A percentile compares a stretch with the other conserved stretches of the same genome.
These are phyloP conservation scores for Eutrema heterophyllum DNA, from an alignment of 345 rosid species.

Conservation along the genomic window DNA sequence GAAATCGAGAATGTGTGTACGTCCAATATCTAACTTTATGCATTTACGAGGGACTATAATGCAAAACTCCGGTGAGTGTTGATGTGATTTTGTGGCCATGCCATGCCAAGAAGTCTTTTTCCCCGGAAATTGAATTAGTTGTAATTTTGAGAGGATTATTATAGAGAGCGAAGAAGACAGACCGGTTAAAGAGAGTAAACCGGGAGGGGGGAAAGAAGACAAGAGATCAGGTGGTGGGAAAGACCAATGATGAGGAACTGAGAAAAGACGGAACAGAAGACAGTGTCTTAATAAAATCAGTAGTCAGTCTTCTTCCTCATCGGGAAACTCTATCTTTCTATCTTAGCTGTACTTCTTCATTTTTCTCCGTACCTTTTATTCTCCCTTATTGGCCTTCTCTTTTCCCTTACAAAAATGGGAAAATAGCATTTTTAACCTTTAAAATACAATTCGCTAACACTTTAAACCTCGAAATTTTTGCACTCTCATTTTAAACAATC, in stretches of 20 bases:
- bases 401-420: neutral
- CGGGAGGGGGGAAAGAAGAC: constrained; percentile 15
- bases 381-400: constrained; percentile 9
- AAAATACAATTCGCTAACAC: no score
- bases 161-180: neutral
- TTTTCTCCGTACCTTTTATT: constrained; percentile 34
- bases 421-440: no score
- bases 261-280: constrained; percentile 10
- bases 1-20: no score
- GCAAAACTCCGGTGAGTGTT: no score
- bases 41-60: no score
- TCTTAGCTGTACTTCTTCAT: constrained; percentile 36
- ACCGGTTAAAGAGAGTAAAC: constrained; percentile 21
- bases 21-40: no score
- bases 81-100: no score
- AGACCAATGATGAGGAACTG: constrained; percentile 39
- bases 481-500: no score
- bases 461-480: no score
- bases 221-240: constrained; percentile 36
- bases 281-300: constrained; percentile 9
- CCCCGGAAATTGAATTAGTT: neutral
- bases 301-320: neutral
- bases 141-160: neutral
- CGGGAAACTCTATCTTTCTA: constrained; percentile 25
- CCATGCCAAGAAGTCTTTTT: no score